Conservation (phyloP, 164 flowering plant species). For the Hamamelis virginiana region DNA sequence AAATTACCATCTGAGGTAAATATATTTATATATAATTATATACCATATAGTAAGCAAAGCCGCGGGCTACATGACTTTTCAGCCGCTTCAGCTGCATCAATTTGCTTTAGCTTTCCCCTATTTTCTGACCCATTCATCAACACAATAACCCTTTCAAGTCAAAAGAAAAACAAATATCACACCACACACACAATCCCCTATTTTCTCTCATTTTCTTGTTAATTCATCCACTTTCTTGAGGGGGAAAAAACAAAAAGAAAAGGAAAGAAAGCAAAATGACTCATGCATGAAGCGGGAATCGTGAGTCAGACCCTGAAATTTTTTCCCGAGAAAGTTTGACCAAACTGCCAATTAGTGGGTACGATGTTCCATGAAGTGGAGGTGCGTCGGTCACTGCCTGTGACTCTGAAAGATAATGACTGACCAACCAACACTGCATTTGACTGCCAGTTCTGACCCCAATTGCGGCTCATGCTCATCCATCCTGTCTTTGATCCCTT, state of each 20-base stretch:
- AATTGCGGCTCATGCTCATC: conserved; percentile 72
- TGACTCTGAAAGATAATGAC: conserved; percentile 69
- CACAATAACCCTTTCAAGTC: not conserved
- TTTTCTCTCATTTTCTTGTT: conserved; percentile 3
- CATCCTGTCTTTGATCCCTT: conserved; percentile 67
- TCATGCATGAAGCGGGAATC: not conserved
- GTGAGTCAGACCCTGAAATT: conserved; percentile 59
- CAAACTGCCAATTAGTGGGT: conserved; percentile 76
- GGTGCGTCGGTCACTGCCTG: conserved; percentile 64
- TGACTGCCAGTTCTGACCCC: conserved; percentile 91
- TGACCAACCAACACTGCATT: conserved; percentile 60
- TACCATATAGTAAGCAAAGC: conserved; percentile 8
- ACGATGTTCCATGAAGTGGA: conserved; percentile 70
- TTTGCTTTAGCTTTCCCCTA: not conserved
- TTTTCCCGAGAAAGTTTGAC: conserved; percentile 73
- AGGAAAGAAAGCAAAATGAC: not conserved
- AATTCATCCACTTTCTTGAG: not conserved
- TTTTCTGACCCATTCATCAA: not conserved
- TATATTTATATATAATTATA: not conserved
- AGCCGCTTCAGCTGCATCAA: conserved; percentile 25
- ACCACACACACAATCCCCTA: not conserved
- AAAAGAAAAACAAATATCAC: not conserved
- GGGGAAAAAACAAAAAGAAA: not conserved
- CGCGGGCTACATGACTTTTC: conserved; percentile 25
- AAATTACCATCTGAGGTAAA: no score